Percentiles rank a stretch among this genome's conserved stretches.
These are phyloP conservation scores for Casuarina cunninghamiana DNA, from an alignment of 306 rosid genomes.

Conservation along the genomic window DNA sequence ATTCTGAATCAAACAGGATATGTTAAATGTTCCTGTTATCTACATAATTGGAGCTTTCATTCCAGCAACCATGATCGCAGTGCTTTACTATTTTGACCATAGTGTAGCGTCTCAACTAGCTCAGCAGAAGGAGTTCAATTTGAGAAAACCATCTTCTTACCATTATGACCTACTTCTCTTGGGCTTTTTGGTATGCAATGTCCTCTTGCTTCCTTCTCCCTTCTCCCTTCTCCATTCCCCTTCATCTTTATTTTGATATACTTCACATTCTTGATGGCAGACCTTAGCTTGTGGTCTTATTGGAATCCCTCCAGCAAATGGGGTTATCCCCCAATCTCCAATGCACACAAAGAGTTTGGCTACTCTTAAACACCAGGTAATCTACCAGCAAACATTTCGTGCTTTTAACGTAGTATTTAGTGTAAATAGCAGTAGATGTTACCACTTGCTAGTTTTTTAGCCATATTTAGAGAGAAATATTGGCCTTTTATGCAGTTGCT, in stretches of 20 bases:
- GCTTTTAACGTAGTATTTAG: neutral
- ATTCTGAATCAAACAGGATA: slow-evolving; percentile 55
- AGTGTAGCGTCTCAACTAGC: slow-evolving; percentile 98
- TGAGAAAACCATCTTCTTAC: slow-evolving; percentile 92
- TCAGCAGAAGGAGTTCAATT: slow-evolving; percentile 94
- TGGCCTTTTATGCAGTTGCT: slow-evolving; percentile 60
- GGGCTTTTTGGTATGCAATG: slow-evolving; percentile 71
- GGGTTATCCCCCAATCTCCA: slow-evolving; percentile 98
- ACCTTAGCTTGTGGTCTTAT: slow-evolving; percentile 91
- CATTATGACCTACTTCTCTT: slow-evolving; percentile 92
- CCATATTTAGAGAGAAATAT: slow-evolving; percentile 1
- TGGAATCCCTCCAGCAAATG: slow-evolving; percentile 95
- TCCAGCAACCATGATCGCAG: slow-evolving; percentile 98
- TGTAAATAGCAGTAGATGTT: neutral
- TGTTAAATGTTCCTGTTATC: slow-evolving; percentile 77
- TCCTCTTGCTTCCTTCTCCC: neutral
- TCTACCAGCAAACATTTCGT: neutral
- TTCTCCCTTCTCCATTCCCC: neutral
- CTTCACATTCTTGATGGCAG: slow-evolving; percentile 39
- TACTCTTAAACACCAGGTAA: slow-evolving; percentile 97
- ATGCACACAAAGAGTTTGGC: slow-evolving; percentile 99
- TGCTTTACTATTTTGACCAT: slow-evolving; percentile 94
- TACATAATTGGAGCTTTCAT: slow-evolving; percentile 93
- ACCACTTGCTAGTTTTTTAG: neutral
- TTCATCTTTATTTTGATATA: neutral